These are phyloP conservation scores for Curvularia eragrostidis DNA, from an alignment of 2,329 filamentous ascomycete genomes.

Conservation along the genomic window DNA sequence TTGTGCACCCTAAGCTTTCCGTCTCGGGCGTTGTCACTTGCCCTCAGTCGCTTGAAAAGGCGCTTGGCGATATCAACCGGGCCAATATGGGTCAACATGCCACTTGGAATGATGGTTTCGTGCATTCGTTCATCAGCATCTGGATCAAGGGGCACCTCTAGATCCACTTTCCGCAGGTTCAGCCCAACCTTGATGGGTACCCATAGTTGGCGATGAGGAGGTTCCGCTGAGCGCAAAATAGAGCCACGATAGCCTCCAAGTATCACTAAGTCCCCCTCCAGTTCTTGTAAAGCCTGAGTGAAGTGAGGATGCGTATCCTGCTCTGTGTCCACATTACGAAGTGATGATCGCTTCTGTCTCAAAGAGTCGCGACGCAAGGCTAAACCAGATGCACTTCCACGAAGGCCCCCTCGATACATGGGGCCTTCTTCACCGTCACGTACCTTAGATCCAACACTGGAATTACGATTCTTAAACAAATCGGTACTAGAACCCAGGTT, in stretches of 20 bases:
- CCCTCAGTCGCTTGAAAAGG: constrained; percentile 77
- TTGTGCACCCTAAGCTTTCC: constrained; percentile 82
- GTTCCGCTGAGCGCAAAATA: constrained; percentile 81
- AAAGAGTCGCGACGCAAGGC: constrained; percentile 24
- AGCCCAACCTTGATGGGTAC: constrained; percentile 91
- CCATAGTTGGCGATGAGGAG: constrained; percentile 88
- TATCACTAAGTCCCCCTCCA: constrained; percentile 85
- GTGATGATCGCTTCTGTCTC: constrained; percentile 20
- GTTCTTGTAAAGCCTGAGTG: constrained; percentile 65
- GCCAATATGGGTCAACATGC: constrained; percentile 90
- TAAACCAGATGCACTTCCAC: constrained; percentile 24
- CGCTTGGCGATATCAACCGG: constrained; percentile 88
- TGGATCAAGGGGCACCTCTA: constrained; percentile 81
- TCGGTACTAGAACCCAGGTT: constrained; percentile 45
- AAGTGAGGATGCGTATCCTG: constrained; percentile 58
- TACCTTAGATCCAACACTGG: constrained; percentile 18
- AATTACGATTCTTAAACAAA: constrained; percentile 31
- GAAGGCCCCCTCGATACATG: constrained; percentile 28
- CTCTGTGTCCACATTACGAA: constrained; percentile 29
- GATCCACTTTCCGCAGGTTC: constrained; percentile 87
- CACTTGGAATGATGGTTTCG: constrained; percentile 80
- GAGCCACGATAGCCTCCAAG: constrained; percentile 92
- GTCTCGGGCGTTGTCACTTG: constrained; percentile 73
- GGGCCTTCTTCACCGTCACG: constrained; percentile 20
- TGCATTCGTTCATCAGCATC: constrained; percentile 86